phyloP scores from a whole-genome alignment of 306 rosid species.

The Pueraria montana region DNA sequence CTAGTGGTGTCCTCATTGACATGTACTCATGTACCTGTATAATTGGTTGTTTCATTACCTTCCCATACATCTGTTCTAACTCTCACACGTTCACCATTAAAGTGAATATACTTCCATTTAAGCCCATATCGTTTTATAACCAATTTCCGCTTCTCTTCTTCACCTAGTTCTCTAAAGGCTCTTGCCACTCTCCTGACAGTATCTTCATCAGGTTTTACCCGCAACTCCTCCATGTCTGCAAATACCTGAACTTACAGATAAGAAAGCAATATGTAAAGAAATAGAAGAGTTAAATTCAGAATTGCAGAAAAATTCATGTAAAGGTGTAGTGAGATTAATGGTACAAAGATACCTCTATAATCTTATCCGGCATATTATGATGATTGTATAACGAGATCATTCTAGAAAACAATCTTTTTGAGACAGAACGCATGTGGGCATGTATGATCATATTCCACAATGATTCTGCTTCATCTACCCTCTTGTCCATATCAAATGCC shows the following conservation, averaged over 20 bases:
- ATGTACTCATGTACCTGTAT: constrained; percentile 30
- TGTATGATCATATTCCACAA: constrained; percentile 95
- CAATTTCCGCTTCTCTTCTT: constrained; percentile 73
- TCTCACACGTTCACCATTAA: constrained; percentile 83
- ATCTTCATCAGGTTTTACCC: constrained; percentile 87
- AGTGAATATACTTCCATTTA: constrained; percentile 89
- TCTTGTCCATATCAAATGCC: constrained; percentile 85
- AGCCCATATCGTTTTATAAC: constrained; percentile 70
- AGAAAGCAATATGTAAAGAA: constrained; percentile 26
- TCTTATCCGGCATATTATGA: constrained; percentile 69
- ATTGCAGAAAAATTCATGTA: constrained; percentile 22
- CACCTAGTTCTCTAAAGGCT: constrained; percentile 69
- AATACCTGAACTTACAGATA: constrained; percentile 66
- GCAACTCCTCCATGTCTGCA: constrained; percentile 92
- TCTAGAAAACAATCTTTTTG: constrained; percentile 83
- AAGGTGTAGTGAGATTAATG: constrained; percentile 17
- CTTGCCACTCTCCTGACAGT: constrained; percentile 75
- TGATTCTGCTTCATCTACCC: constrained; percentile 96
- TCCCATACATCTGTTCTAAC: constrained; percentile 64
- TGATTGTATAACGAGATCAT: constrained; percentile 89
- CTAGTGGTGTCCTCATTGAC: constrained; percentile 15
- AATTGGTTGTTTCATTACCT: constrained; percentile 48
- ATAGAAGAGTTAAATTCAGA: constrained; percentile 5
- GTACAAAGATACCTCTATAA: constrained; percentile 68
- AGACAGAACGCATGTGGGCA: constrained; percentile 76